Evolutionary conservation across 2,329 filamentous ascomycete species (phyloP), one percentile per base, ranked within the genome.

Genomic region (Penicillium italicum): DNA sequence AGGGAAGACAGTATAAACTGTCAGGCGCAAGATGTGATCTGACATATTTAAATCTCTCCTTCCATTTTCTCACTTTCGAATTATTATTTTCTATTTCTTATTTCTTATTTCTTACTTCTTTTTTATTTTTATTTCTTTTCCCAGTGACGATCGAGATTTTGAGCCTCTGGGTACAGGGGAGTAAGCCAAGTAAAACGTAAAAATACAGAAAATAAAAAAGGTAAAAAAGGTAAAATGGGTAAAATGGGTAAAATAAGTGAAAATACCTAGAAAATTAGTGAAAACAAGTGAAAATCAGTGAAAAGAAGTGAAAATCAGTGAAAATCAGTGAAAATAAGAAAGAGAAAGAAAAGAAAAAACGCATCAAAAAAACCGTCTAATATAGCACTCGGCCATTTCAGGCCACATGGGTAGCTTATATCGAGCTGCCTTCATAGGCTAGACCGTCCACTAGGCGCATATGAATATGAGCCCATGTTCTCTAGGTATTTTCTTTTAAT

Each of bases 111-210:
- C 10, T 11, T 16, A 20, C 1, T 47, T 50, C 34, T 49, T 33
- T 20, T 55, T 30, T 42, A 24, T 26, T 44, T 24, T 47, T 41
- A 18, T 54, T 24, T 41, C 16, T 54, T 24, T 56, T 59, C 44
- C 61, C 59, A 63, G 50, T 61, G 57, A 59, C 51, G 59, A 65
- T 62, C 54, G 58, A 53, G 59, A 55, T 60, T 62, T 66, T 66
- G 61, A 67, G 64, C 64, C 63, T 67, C 54, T 57, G 60, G 41
- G 34, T 51, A 44, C 54, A 60, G 57, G 49, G 55, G 50, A 28
- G 24, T 26, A 44, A 30, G 40, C 33, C 24, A 33, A 34, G 30
- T 7, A 14, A 18, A 28, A 52, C 12, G 16, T 26, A n/a, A 28
- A 20, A 36, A 28, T 31, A 37, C 5, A 18, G 7, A 16, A 45